Evolutionary conservation across 163 green algal species (phyloP), one percentile per base, ranked within the genome.

Genomic region (Scenedesmus sp.): DNA sequence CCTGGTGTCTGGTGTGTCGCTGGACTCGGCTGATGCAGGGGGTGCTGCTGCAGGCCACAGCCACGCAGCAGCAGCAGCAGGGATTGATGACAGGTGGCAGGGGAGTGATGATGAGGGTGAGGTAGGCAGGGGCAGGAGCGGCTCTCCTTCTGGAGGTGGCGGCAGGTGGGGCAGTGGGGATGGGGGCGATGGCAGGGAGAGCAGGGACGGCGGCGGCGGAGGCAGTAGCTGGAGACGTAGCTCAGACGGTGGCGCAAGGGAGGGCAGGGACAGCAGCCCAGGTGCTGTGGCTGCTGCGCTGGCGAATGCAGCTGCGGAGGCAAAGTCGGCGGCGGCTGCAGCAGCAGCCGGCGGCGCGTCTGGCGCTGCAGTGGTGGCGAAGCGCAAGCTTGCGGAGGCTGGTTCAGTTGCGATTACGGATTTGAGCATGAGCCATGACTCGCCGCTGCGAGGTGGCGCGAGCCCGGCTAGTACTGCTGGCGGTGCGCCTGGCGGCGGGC

Each of bases 21-120:
- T 46, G 3, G 34, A 54, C 10, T 2, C n/a, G 1, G 52, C 23
- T 56, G 23, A 26, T 90, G 23, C 86, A 9, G 20, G 26, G 54
- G 84, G 26, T 34, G 77, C 16, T 15, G 0, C 70, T 79, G 23
- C 70, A 4, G 70, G 70, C 20, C 70, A 23, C 23, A 13, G 70
- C 70, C 66, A 76, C 26, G 66, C 66, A 87, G 52, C 81, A 52
- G 81, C 81, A 87, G 56, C 82, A 73, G 56, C 82, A 57, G 8
- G 5, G 52, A 59, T 60, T 56, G 67, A 76, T 88, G 83, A 88
- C 57, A 88, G 83, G 57, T 88, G 83, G 83, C 59, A 66, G 83
- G 57, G 23, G 13, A 52, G 84, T 79, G 84, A 81, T 62, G 84
- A 79, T 79, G 70, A 79, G 70, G 70, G 70, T 13, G 70, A 52